A percentile compares a stretch with the other conserved stretches of the same genome.
These are phyloP conservation scores for Lentinula lateritia DNA, from an alignment of 768 basidiomycete species.

Conservation along the genomic window DNA sequence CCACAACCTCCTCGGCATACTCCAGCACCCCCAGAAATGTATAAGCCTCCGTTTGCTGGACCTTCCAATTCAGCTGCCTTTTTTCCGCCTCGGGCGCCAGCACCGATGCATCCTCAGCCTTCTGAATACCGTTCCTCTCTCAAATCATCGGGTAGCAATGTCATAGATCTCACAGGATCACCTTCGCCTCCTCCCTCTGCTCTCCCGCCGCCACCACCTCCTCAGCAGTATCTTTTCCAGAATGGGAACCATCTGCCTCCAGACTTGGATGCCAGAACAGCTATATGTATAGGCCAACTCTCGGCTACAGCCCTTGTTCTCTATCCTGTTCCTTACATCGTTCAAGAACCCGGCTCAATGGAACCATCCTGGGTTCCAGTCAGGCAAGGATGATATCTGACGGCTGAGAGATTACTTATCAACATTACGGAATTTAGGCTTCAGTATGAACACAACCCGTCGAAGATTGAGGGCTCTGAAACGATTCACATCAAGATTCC, in stretches of 20 bases:
- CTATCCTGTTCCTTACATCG: slow-evolving; percentile 72
- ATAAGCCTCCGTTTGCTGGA: slow-evolving; percentile 49
- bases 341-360: slow-evolving; percentile 32
- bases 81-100: slow-evolving; percentile 17
- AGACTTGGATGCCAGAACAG: slow-evolving; percentile 72
- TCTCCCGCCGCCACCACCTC: slow-evolving; percentile 23
- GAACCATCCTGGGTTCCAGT: slow-evolving; percentile 67
- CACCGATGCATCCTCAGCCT: slow-evolving; percentile 14
- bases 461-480: slow-evolving; percentile 46
- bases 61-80: slow-evolving; percentile 32
- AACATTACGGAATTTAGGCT: slow-evolving; percentile 29
- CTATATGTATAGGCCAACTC: slow-evolving; percentile 85
- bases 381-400: not conserved
- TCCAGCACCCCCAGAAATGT: slow-evolving; percentile 17
- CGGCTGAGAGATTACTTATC: not conserved
- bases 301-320: slow-evolving; percentile 79
- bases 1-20: not conserved
- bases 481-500: slow-evolving; percentile 79
- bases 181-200: slow-evolving; percentile 34
- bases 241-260: slow-evolving; percentile 31
- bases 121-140: slow-evolving; percentile 20
- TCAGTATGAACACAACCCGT: slow-evolving; percentile 60
- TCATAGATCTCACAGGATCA: slow-evolving; percentile 74
- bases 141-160: slow-evolving; percentile 35
- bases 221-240: slow-evolving; percentile 19